Conservation (phyloP, 306 rosid species). For the Citrullus amarus region DNA sequence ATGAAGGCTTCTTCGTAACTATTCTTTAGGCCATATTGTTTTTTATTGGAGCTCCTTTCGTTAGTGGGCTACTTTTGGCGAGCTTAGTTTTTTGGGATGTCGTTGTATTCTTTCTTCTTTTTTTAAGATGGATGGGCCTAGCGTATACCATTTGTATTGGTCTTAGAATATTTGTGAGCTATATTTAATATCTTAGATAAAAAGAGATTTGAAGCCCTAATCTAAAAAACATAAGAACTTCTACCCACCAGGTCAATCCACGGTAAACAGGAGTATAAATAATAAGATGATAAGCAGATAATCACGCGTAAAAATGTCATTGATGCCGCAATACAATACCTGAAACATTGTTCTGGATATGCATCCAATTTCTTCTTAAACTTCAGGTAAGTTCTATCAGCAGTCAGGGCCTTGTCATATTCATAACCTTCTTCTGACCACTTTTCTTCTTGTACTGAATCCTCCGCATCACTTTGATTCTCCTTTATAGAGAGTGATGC, state of each 20-base stretch:
- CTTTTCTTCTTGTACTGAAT: slow-evolving; percentile 34
- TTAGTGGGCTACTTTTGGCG: no score
- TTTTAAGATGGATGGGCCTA: no score
- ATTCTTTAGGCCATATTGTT: no score
- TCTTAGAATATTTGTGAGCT: background rate
- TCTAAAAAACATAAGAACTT: background rate
- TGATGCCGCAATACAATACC: slow-evolving; percentile 29
- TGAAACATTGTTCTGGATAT: slow-evolving; percentile 73
- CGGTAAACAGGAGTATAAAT: background rate
- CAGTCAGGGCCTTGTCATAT: slow-evolving; percentile 75
- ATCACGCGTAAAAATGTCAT: background rate
- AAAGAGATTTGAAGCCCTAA: background rate
- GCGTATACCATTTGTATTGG: background rate
- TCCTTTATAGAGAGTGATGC: slow-evolving; percentile 51
- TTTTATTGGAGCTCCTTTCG: no score
- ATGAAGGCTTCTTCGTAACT: no score
- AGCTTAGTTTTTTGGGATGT: no score
- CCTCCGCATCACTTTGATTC: slow-evolving; percentile 25
- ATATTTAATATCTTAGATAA: background rate
- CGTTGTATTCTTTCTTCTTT: no score
- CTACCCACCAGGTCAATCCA: background rate
- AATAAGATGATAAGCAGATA: background rate
- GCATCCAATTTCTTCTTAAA: slow-evolving; percentile 80
- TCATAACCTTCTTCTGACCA: slow-evolving; percentile 74
- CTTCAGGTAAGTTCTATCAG: slow-evolving; percentile 79